Evolutionary conservation across 2,329 filamentous ascomycete species (phyloP), one percentile per base, ranked within the genome.

Genomic region (Penicillium oxalicum): DNA sequence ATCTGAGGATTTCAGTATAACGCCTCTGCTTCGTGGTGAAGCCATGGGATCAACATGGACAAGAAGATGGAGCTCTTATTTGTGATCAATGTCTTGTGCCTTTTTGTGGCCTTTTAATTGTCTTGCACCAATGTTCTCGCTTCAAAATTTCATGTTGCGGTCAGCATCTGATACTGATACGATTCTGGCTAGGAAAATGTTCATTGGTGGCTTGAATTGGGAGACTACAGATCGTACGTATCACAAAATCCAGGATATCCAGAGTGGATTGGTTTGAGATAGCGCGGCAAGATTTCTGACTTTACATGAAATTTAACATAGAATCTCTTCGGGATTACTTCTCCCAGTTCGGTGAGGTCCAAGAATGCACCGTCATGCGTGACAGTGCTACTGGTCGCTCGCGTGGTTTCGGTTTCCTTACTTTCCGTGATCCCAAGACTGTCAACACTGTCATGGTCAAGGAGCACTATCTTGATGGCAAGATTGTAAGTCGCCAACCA

Each of bases 391-490:
- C 90, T 8, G 93, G 93, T 38, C 84, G 93, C 54, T 97, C 93
- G 28, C 83, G 93, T 71, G 93, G 93, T 25, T 98, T 98, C 62
- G 93, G 93, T 28, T 98, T 98, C 73, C 77, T 98, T 53, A 98
- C 93, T 0, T 98, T 98, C 77, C 94, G 88, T 67, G 93, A 98
- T 65, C 87, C 93, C 41, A 95, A 95, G 74, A 95, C 89, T 4
- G 93, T 98, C 58, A 98, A 98, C 68, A 95, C 90, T 58, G 93
- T 98, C 56, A 98, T 98, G 93, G 93, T 98, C 54, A 98, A 98
- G 73, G 93, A 98, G 68, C 93, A 98, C 70, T 95, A 91, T 61
- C 80, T 98, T 24, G 93, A 98, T 67, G 93, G 93, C 53, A 98
- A 98, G 72, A 96, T 98, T 70, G 93, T 97, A 80, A 76, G 88